Base-by-base conservation (phyloP, 164 flowering plant species). In the Magnolia kwangsiensis region DNA sequence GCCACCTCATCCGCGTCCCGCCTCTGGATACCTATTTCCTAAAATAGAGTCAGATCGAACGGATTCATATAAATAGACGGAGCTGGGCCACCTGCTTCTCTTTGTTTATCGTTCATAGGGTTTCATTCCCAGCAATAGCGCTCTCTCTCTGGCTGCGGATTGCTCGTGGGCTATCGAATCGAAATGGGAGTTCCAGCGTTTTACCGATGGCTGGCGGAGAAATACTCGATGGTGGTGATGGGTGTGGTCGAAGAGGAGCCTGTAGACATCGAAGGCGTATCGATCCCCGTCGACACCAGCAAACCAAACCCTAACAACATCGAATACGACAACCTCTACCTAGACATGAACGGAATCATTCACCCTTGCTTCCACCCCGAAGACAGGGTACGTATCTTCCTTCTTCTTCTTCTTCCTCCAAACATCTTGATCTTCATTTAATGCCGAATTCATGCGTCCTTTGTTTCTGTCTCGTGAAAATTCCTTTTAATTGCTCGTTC, bases 301-400 rank as follows among this genome's bases (percentile, higher is more conserved):
- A 90, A 90, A 72, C 93, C 92, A 2, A 93, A 93, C 79, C 98
- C 98, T 67, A 95, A 93, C 81, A 77, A 81, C 23, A 55, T 95
- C 59, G 99, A 93, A 72, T 92, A 77, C 73, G 99, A 95, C 74
- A 95, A 95, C 75, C 86, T 95, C 8, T 95, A 95, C 73, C 94
- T 93, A 66, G 98, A 95, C 80, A 95, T 93, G 98, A 95, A 95
- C 76, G 97, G 94, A 61, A 93, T 95, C 78, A 92, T 95, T 73
- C 98, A 93, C 69, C 98, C 98, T 6, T 95, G 98, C 69, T 95
- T 95, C 69, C 98, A 95, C 72, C 99, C 99, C 18, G 98, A 95
- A 74, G 98, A 93, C 74, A 86, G 95, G 81, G 98, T 93, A 89
- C 20, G 80, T 13, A 45, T 37, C 24, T 19, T 51, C 71, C 7